Evolutionary conservation across 139 green algal genomes (phyloP).

Genomic region (Parachlorella kessleri): DNA sequence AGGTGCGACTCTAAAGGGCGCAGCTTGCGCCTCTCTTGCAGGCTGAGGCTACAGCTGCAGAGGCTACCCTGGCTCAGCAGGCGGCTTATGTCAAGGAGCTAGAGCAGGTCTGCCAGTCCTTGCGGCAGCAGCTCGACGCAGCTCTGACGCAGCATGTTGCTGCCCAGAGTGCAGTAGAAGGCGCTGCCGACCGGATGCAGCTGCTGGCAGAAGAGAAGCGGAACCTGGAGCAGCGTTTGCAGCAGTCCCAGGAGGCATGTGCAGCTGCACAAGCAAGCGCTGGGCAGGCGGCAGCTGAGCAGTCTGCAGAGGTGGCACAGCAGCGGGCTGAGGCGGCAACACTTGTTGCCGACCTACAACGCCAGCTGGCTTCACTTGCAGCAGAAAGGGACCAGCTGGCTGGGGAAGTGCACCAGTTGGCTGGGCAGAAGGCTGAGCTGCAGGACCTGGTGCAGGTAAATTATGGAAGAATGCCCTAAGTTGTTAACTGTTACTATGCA

Average conservation of each 20-base stretch:
- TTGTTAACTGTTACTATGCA: not conserved
- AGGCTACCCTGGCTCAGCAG: not conserved
- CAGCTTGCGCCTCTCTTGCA: no score
- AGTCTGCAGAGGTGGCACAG: conserved; percentile 5
- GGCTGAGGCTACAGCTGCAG: not conserved
- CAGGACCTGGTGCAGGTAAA: conserved; percentile 9
- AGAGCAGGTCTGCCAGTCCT: conserved; percentile 1
- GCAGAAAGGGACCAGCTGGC: not conserved
- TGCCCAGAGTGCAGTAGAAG: conserved; percentile 12
- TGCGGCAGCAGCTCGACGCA: conserved; percentile 20
- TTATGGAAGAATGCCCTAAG: not conserved
- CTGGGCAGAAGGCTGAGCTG: no score
- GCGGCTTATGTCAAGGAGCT: not conserved
- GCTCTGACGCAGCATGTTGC: conserved; percentile 11
- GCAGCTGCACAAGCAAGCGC: not conserved
- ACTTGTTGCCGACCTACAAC: not conserved
- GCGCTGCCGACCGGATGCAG: conserved; percentile 13
- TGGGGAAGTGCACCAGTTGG: no score
- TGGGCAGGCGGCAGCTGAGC: conserved; percentile 14
- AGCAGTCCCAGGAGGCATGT: not conserved
- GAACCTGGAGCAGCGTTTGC: not conserved
- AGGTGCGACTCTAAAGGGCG: no score
- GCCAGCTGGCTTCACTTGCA: not conserved
- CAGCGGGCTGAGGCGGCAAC: no score
- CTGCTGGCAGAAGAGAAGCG: conserved; percentile 7